These are phyloP conservation scores for Durotheca rogersii DNA, from an alignment of 495 filamentous ascomycete genomes.

Conservation along the genomic window DNA sequence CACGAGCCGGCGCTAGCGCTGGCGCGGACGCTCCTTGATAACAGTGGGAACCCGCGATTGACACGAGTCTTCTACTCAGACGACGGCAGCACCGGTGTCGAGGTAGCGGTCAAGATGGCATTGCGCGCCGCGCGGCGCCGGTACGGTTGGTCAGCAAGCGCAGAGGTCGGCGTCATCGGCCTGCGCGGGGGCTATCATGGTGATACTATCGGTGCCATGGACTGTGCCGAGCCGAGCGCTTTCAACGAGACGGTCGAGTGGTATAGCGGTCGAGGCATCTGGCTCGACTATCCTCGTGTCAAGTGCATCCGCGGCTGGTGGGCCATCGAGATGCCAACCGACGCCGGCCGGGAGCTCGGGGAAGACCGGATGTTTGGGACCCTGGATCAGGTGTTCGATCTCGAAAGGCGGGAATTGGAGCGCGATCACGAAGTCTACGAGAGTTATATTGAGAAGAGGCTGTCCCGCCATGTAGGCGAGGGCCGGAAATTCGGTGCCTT, in stretches of 20 bases:
- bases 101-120: conserved; percentile 81
- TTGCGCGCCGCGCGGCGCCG: conserved; percentile 61
- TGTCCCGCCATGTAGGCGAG: conserved; percentile 51
- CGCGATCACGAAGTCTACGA: conserved; percentile 52
- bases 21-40: conserved; percentile 58
- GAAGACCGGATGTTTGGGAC: conserved; percentile 46
- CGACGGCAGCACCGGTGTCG: conserved; percentile 76
- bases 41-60: conserved; percentile 59
- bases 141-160: conserved; percentile 60
- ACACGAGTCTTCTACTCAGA: conserved; percentile 73
- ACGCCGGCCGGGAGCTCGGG: conserved; percentile 51
- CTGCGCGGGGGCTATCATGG: conserved; percentile 78
- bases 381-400: conserved; percentile 62
- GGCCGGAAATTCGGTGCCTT: conserved; percentile 70
- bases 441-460: conserved; percentile 54
- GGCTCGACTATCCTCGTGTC: conserved; percentile 73
- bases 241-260: conserved; percentile 78
- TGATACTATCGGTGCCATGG: conserved; percentile 81
- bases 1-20: conserved; percentile 70
- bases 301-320: conserved; percentile 63
- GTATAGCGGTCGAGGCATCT: conserved; percentile 71
- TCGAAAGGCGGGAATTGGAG: conserved; percentile 48
- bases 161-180: conserved; percentile 62
- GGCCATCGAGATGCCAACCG: conserved; percentile 59
- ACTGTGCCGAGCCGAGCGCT: conserved; percentile 68